Conservation (phyloP, 2,329 filamentous ascomycete species). For the Basipetospora chlamydospora region DNA sequence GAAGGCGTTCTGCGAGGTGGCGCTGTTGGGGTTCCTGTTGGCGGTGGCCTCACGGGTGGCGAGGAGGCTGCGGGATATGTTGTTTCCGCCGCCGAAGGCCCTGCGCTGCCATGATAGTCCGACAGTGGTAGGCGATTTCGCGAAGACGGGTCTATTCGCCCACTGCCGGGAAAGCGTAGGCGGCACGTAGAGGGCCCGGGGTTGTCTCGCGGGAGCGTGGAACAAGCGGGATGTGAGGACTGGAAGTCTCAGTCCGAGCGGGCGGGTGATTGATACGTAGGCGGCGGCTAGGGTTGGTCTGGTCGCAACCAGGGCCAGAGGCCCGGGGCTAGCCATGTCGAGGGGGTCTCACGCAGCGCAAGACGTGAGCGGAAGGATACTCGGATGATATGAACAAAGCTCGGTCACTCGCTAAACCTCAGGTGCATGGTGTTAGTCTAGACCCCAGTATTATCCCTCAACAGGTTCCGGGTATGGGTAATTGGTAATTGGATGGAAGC, state of each 20-base stretch:
- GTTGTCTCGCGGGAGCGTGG: neutral
- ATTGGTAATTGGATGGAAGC: neutral
- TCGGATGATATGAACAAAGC: neutral
- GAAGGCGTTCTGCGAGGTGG: conserved; percentile 81
- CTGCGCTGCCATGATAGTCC: conserved; percentile 9
- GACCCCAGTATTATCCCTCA: no score
- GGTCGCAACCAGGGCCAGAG: conserved; percentile 4
- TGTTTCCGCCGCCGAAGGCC: conserved; percentile 25
- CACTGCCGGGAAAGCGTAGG: conserved; percentile 14
- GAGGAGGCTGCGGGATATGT: conserved; percentile 49
- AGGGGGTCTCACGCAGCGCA: neutral
- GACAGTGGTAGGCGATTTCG: conserved; percentile 1
- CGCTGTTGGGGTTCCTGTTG: conserved; percentile 80
- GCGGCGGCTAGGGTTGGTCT: conserved; percentile 1
- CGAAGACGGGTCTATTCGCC: conserved; percentile 3
- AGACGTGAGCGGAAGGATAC: neutral
- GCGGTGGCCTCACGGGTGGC: conserved; percentile 81
- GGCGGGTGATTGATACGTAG: neutral
- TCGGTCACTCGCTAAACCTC: conserved; percentile 1
- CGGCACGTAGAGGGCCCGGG: conserved; percentile 6
- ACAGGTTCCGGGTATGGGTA: neutral
- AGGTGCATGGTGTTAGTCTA: no score
- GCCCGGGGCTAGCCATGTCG: conserved; percentile 5
- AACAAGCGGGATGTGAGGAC: neutral
- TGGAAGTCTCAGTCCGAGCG: conserved; percentile 2